Evolutionary conservation across 257 asterid genomes (phyloP), one percentile per base, ranked within the genome.

Genomic region (Solanum bulbocastanum): DNA sequence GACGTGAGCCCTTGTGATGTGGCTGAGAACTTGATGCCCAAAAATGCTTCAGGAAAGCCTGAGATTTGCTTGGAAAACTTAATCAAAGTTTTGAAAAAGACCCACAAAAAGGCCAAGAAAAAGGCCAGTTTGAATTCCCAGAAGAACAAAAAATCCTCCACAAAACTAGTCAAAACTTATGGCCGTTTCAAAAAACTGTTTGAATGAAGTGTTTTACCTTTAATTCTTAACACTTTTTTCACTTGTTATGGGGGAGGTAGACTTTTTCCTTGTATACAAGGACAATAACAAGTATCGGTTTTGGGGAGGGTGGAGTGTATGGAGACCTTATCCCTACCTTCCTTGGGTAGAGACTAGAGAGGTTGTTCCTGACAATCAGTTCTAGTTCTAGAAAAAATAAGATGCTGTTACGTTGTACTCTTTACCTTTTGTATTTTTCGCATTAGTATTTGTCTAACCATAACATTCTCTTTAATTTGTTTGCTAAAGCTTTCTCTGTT

Each of bases 11-110:
- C 85, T 49, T 81, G 75, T 25, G 88, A 74, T 87, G 75, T 75
- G 33, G 76, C 85, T 0, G 88, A 86, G 65, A 52, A 58, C 36
- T 75, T 87, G 62, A 75, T 87, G 85, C 85, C 75, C n/a, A 87
- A 75, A 25, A 35, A 40, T 74, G 75, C 74, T 10, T 62, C 83
- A 46, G 88, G 39, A 5, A 78, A 39, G 6, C 83, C 52, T 15
- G 71, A 65, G 83, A 32, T 58, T 81, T 87, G 87, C 75, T 79
- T 78, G 66, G 37, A 87, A 10, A 78, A 40, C 35, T 78, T 87
- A 39, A 40, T 87, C 32, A 35, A 79, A 23, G 86, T 52, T 18
- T 40, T 79, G n/a, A 15, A 44, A 15, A 16, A 42, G 58, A 39
- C 39, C 62, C 42, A 78, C n/a, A 8, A 9, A 42, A 78, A 42